Evolutionary conservation across 495 filamentous ascomycete species (phyloP), one percentile per base, ranked within the genome.

Genomic region (Lophiotrema nucula): DNA sequence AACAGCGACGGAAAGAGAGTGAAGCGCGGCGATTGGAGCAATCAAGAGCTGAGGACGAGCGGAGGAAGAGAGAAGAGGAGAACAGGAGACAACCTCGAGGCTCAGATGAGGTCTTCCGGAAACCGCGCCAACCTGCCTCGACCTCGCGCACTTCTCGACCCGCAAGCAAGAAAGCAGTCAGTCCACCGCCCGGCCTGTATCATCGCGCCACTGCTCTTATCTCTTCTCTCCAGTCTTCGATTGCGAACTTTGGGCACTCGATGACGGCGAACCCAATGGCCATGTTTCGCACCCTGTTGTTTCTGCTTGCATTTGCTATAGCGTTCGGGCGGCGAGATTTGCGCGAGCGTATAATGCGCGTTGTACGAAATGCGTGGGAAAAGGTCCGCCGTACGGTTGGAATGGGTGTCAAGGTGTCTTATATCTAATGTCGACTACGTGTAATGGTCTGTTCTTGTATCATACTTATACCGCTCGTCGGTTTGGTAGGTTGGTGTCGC

Each of bases 361-460:
- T 89, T 27, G 68, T 91, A 38, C 81, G 80, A 47, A 70, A 78
- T 25, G 82, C 83, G 21, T 97, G 91, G 93, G 80, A 83, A 26
- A 97, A 96, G 73, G 75, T 97, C 6, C 84, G 78, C 59, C 78
- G 82, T 31, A 98, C 93, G 0, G 85, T 92, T 15, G 92, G 92
- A 0, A 97, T 97, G 92, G 93, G 95, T 0, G 88, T 96, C 47
- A 97, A 97, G 75, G 91, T 98, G 65, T 95, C 86, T 73, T 98
- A 98, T 76, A 93, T 98, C 51, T 96, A 60, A 74, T 35, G 31
- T 35, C 31, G 8, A 35, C 15, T 15, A 35, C 15, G 31, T n/a
- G n/a, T n/a, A n/a, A n/a, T n/a, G n/a, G n/a, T n/a, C n/a, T n/a
- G n/a, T n/a, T n/a, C n/a, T n/a, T n/a, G n/a, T n/a, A n/a, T n/a